Conservation (phyloP, 1,284 basidiomycete species). For the Mycosarcoma mackinlayi region DNA sequence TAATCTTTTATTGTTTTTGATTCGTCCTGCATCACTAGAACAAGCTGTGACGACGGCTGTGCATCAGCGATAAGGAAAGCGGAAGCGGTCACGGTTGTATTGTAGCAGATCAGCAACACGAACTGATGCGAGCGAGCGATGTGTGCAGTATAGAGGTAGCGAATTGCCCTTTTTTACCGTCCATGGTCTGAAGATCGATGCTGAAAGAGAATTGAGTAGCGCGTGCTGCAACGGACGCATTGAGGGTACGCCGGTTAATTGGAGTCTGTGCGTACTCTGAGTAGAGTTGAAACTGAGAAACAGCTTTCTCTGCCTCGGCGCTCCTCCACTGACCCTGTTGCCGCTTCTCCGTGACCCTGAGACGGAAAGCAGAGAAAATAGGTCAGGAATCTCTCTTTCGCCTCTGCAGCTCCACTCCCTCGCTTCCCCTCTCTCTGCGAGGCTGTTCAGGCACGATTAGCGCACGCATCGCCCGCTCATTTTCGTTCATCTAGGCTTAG, state of each 20-base stretch:
- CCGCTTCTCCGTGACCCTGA: conserved; percentile 23
- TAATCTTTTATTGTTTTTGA: neutral
- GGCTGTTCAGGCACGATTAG: neutral
- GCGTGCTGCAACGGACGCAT: too few species aligned
- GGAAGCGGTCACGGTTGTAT: too few species aligned
- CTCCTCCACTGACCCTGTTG: conserved; percentile 22
- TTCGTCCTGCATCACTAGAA: neutral
- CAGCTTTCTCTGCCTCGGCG: neutral
- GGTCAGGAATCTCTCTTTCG: neutral
- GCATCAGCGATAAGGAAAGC: too few species aligned
- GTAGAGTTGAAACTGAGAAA: conserved; percentile 1
- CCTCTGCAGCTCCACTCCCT: neutral
- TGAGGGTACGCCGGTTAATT: too few species aligned
- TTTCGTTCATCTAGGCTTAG: neutral
- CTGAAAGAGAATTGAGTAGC: too few species aligned
- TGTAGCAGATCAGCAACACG: too few species aligned
- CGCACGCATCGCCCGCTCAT: neutral
- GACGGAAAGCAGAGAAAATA: conserved; percentile 1
- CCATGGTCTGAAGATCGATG: too few species aligned
- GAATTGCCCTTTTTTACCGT: too few species aligned
- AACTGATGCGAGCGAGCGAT: too few species aligned
- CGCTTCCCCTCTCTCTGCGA: neutral
- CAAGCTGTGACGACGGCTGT: too few species aligned
- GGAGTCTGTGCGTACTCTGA: neutral
- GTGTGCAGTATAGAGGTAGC: too few species aligned